Conservation (phyloP, 306 rosid genomes). For the Dryas octopetala region DNA sequence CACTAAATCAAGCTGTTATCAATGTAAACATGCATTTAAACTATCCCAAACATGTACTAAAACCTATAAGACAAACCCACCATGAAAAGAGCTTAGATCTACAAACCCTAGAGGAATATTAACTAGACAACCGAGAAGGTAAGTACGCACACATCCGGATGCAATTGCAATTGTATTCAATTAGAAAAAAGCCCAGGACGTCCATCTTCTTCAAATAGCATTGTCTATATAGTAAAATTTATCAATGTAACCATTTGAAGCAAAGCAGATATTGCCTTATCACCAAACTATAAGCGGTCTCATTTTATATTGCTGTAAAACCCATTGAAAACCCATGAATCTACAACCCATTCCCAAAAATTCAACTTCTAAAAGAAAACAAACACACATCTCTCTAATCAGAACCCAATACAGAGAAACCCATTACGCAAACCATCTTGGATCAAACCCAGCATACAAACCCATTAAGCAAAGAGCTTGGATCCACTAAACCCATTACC, state of each 20-base stretch:
- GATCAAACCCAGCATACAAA: not conserved
- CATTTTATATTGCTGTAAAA: not conserved
- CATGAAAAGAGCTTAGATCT: slow-evolving; percentile 15
- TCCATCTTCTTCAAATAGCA: not conserved
- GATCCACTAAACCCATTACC: not conserved
- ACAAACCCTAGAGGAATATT: slow-evolving; percentile 1
- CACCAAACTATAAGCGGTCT: not conserved
- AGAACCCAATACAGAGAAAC: not conserved
- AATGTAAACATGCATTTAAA: slow-evolving; percentile 4
- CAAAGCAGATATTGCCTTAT: not conserved
- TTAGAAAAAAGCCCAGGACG: not conserved
- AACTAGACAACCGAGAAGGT: not conserved
- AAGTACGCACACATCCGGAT: not conserved
- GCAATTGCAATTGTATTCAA: not conserved
- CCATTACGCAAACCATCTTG: not conserved
- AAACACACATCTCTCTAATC: not conserved
- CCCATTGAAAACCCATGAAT: slow-evolving; percentile 1
- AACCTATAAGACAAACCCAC: slow-evolving; percentile 12
- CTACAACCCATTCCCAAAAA: slow-evolving; percentile 3
- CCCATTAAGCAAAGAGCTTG: not conserved
- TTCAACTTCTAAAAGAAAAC: not conserved
- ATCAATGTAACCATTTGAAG: slow-evolving; percentile 13
- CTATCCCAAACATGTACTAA: slow-evolving; percentile 10
- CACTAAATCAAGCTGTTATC: slow-evolving; percentile 4
- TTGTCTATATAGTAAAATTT: slow-evolving; percentile 8